phyloP scores from a whole-genome alignment of 2,329 filamentous ascomycete species.

The Cladophialophora exuberans region DNA sequence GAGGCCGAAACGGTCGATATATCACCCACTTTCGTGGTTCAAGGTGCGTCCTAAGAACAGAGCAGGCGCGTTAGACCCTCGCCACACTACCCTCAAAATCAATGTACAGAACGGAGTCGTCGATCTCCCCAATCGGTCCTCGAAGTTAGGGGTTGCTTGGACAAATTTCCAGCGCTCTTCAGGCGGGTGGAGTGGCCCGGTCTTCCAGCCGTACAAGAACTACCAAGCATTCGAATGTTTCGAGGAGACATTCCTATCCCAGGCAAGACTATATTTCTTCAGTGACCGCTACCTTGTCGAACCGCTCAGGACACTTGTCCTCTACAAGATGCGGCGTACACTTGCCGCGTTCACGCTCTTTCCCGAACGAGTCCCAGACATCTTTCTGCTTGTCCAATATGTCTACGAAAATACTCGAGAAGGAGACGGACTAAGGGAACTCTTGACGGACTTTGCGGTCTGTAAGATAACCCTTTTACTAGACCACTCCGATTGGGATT shows the following conservation, averaged over 20 bases:
- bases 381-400: slow-evolving; percentile 41
- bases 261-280: slow-evolving; percentile 46
- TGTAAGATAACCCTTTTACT: slow-evolving; percentile 19
- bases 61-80: neutral
- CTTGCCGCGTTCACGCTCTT: slow-evolving; percentile 39
- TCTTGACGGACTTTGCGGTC: slow-evolving; percentile 31
- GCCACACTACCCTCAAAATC: neutral
- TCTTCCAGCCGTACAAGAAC: slow-evolving; percentile 6
- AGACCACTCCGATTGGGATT: neutral
- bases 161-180: neutral
- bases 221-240: slow-evolving; percentile 2
- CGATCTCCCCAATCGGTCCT: neutral
- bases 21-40: neutral
- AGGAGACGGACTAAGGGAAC: slow-evolving; percentile 3
- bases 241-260: slow-evolving; percentile 37
- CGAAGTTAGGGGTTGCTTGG: slow-evolving; percentile 7
- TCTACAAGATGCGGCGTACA: slow-evolving; percentile 40
- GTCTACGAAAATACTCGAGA: slow-evolving; percentile 40
- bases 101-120: neutral
- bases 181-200: neutral
- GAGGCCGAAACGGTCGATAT: neutral
- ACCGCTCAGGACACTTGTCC: slow-evolving; percentile 36
- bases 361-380: slow-evolving; percentile 32
- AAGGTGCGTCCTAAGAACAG: neutral
- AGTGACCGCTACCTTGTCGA: slow-evolving; percentile 46